phyloP scores from a whole-genome alignment of 1,284 basidiomycete species.

The Boletus austroedulis region DNA sequence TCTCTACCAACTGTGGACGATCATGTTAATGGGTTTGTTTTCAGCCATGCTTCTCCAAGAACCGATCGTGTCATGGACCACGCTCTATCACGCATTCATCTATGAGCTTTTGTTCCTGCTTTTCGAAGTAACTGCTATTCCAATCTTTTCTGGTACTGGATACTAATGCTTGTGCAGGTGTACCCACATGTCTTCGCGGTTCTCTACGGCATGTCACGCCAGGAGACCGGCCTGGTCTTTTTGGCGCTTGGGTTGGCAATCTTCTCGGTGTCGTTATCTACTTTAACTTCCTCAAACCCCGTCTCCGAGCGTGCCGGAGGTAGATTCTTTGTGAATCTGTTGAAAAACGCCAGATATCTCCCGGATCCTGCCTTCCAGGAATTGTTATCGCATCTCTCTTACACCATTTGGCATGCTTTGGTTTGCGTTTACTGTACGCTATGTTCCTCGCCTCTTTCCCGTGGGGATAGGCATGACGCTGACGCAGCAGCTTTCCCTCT shows the following conservation, averaged over 20 bases:
- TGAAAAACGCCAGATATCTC: conserved; percentile 22
- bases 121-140: conserved; percentile 20
- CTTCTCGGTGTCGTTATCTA: conserved; percentile 26
- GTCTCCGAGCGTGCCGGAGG: conserved; percentile 14
- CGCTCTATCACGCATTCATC: conserved; percentile 29
- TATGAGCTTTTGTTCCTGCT: conserved; percentile 31
- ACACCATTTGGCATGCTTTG: conserved; percentile 31
- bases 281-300: conserved; percentile 24
- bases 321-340: conserved; percentile 10
- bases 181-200: conserved; percentile 24
- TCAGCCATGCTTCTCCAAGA: conserved; percentile 28
- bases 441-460: conserved; percentile 10
- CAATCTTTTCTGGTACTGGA: background rate
- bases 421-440: conserved; percentile 23
- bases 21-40: background rate
- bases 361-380: conserved; percentile 29
- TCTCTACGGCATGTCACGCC: conserved; percentile 26
- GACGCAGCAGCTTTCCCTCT: conserved; percentile 24
- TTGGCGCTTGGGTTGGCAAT: conserved; percentile 26
- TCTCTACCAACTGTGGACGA: too few species aligned
- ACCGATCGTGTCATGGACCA: conserved; percentile 31
- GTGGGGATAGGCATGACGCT: conserved; percentile 31
- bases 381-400: conserved; percentile 24
- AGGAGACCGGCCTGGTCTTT: conserved; percentile 26
- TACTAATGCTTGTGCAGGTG: conserved; percentile 12